Base-by-base conservation (phyloP, 805 yeast species). In the Kodamaea restingae region DNA sequence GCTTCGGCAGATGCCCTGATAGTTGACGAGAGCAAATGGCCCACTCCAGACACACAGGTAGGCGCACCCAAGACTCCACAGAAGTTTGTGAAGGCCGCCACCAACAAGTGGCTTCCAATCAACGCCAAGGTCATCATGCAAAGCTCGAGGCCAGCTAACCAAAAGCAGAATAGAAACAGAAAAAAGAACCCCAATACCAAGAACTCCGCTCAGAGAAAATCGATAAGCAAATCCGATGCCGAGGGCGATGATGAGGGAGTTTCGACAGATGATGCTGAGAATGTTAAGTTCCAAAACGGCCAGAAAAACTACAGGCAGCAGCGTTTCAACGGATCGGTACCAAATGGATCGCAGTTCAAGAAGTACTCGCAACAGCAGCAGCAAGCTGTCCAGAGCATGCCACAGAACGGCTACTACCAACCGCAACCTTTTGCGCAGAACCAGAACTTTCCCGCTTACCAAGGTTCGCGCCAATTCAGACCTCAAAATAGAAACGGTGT, bases 101-200 rank as follows among this genome's bases (percentile, higher is more conserved):
- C 68, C 37, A 67, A 57, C 46, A 65, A 68, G 47, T 68, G 74
- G 74, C 70, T 68, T 18, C 74, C 74, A 12, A 61, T 68, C 39
- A 58, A 48, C 40, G 72, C 71, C 22, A 68, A 68, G 46, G 70
- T 68, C 18, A 60, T 58, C 28, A 60, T 68, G 47, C 64, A 70
- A 22, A 59, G 52, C 45, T 49, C 67, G n/a, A 63, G 69, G 54
- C 47, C 46, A 36, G 45, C 45, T 32, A 28, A 26, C 31, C 53
- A 48, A 34, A 52, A 51, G 36, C 60, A 55, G 31, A 42, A 48
- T 24, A 47, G 52, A 37, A 50, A 41, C 47, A 60, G 54, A 51
- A 56, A 52, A 47, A 56, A 56, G 48, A 58, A 62, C 39, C 32
- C 31, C 18, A 36, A 28, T 15, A 30, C 33, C 37, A 37, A 25